These are phyloP conservation scores for Colletotrichum spaethianum DNA, from an alignment of 2,329 filamentous ascomycete genomes.

Conservation along the genomic window DNA sequence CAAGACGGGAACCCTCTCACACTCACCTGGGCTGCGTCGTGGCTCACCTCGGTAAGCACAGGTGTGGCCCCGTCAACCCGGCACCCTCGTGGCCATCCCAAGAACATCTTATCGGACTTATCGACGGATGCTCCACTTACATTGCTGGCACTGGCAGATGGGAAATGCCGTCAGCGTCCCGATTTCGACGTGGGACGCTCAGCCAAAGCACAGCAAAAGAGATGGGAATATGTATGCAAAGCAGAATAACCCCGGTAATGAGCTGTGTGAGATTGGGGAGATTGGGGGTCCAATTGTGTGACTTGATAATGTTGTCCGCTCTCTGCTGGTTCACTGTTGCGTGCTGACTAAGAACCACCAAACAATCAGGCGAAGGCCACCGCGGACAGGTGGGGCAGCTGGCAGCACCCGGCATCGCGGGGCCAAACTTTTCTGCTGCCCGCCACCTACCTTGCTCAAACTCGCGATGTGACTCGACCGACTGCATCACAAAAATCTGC, in stretches of 20 bases:
- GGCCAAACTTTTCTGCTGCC: slow-evolving; percentile 44
- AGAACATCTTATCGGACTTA: slow-evolving; percentile 13
- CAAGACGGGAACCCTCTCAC: background rate
- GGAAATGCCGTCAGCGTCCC: background rate
- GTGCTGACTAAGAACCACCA: slow-evolving; percentile 5
- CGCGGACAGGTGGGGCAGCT: slow-evolving; percentile 14
- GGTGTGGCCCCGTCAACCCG: background rate
- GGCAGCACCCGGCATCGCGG: slow-evolving; percentile 40
- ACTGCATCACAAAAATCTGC: slow-evolving; percentile 28
- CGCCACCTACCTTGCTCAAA: slow-evolving; percentile 33
- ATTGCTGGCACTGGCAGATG: background rate
- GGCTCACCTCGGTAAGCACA: slow-evolving; percentile 12
- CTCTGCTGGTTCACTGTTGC: background rate
- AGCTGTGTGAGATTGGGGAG: background rate
- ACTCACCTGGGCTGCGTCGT: slow-evolving; percentile 3
- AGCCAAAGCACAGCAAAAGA: background rate
- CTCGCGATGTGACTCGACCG: slow-evolving; percentile 39
- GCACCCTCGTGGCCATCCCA: slow-evolving; percentile 15
- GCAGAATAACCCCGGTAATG: background rate
- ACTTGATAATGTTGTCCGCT: background rate
- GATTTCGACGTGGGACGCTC: background rate
- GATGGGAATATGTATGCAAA: background rate
- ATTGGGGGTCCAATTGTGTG: background rate
- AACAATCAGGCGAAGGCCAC: background rate
- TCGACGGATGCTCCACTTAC: background rate